Percentiles rank a stretch among this genome's conserved stretches.
Conservation (phyloP, 2,329 filamentous ascomycete genomes). For the Exophiala alcalophila region DNA sequence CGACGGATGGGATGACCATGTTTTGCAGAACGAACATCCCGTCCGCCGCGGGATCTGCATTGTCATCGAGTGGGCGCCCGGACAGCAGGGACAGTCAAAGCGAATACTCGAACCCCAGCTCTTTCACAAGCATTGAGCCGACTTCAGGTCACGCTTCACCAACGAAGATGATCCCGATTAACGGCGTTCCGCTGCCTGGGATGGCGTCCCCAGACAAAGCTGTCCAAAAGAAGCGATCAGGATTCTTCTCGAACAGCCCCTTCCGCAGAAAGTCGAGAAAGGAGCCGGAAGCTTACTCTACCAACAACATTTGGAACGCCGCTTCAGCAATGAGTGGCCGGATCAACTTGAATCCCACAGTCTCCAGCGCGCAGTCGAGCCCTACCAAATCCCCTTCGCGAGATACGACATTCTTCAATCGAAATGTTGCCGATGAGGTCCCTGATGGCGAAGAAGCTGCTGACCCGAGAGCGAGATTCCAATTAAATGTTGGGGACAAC, state of each 20-base stretch:
- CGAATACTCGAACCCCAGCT: slow-evolving; percentile 85
- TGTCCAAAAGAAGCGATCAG: slow-evolving; percentile 68
- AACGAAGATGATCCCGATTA: slow-evolving; percentile 54
- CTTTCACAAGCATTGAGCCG: slow-evolving; percentile 80
- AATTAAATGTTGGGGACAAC: slow-evolving; percentile 91
- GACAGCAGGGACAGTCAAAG: slow-evolving; percentile 85
- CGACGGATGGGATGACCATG: slow-evolving; percentile 95
- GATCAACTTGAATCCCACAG: slow-evolving; percentile 28
- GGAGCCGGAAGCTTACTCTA: slow-evolving; percentile 58
- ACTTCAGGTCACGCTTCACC: slow-evolving; percentile 72
- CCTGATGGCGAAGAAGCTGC: slow-evolving; percentile 74
- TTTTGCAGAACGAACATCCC: slow-evolving; percentile 74
- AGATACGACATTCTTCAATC: slow-evolving; percentile 37
- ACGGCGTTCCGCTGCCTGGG: slow-evolving; percentile 41
- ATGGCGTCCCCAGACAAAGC: slow-evolving; percentile 60
- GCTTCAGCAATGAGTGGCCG: slow-evolving; percentile 30
- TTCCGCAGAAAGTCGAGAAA: slow-evolving; percentile 88
- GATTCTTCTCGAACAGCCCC: slow-evolving; percentile 89
- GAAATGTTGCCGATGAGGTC: slow-evolving; percentile 33
- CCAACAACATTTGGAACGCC: slow-evolving; percentile 54
- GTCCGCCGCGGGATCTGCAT: slow-evolving; percentile 65
- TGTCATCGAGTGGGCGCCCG: slow-evolving; percentile 67
- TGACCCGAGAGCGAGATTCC: slow-evolving; percentile 87
- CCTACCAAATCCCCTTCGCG: slow-evolving; percentile 43
- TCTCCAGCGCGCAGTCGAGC: slow-evolving; percentile 41